phyloP scores from a whole-genome alignment of 805 yeast species.

The Metschnikowia sp. region DNA sequence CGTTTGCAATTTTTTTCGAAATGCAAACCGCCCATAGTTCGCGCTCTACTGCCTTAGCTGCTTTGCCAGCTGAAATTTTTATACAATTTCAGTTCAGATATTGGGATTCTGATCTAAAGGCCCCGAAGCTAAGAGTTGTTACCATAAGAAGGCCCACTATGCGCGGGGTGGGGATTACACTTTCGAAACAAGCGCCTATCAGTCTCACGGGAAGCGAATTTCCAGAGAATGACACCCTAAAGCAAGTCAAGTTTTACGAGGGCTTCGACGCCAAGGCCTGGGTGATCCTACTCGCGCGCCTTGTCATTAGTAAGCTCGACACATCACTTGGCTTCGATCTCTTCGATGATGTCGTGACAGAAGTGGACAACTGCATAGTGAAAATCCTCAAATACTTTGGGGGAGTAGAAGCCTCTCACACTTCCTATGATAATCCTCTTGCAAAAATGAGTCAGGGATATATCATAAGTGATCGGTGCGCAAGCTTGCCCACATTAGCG shows the following conservation, averaged over 20 bases:
- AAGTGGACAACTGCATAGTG: conserved; percentile 26
- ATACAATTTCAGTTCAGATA: conserved; percentile 34
- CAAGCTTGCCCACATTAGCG: conserved; percentile 27
- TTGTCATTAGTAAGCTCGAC: conserved; percentile 34
- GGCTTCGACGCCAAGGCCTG: conserved; percentile 35
- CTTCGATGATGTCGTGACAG: conserved; percentile 25
- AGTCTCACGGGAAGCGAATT: conserved; percentile 15
- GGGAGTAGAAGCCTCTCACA: conserved; percentile 14
- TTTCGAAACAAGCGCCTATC: conserved; percentile 16
- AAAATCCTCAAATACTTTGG: conserved; percentile 29
- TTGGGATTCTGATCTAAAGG: conserved; percentile 20
- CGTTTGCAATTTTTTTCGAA: conserved; percentile 32
- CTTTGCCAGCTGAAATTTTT: conserved; percentile 22
- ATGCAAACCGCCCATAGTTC: conserved; percentile 27
- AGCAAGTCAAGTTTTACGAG: conserved; percentile 24
- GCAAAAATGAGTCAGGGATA: conserved; percentile 15
- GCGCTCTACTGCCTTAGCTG: conserved; percentile 10
- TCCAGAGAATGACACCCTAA: conserved; percentile 21
- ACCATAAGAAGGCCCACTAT: conserved; percentile 32
- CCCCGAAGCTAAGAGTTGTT: conserved; percentile 29
- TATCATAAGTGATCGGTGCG: conserved; percentile 26
- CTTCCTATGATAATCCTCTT: conserved; percentile 23
- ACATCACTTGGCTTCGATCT: conserved; percentile 31
- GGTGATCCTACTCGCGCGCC: conserved; percentile 28
- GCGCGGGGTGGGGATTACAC: conserved; percentile 15